Base-by-base conservation (phyloP, 371 early-diverging fungal species). In the Actinomucor elegans region DNA sequence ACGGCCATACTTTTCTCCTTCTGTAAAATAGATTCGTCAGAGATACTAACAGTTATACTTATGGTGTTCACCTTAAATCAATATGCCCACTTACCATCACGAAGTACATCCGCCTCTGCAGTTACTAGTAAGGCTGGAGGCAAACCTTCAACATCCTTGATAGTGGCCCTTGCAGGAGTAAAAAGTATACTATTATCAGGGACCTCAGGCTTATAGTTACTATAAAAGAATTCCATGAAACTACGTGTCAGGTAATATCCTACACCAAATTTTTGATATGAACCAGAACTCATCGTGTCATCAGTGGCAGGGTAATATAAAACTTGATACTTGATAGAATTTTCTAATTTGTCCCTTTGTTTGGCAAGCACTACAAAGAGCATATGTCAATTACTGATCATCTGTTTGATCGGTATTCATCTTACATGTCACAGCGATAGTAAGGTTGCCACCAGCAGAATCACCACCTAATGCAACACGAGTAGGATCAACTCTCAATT, bases 381-480 rank as follows among this genome's bases (percentile, higher is more conserved):
- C 45, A 31, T 14, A 34, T 6, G 43, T 38, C n/a, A n/a, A 28
- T 18, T 45, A 48, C 15, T 7, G 18, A 49, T n/a, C n/a, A n/a
- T n/a, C n/a, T n/a, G n/a, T n/a, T n/a, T n/a, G n/a, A n/a, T n/a
- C n/a, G n/a, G n/a, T n/a, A n/a, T n/a, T n/a, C n/a, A n/a, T 27
- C 38, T 57, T 52, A 36, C 57, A 24, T 9, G 47, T 21, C 11
- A 52, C 14, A n/a, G 32, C 50, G 6, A 46, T 47, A 11, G 60
- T 15, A 18, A 64, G 29, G 27, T 59, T 59, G 20, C 60, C 59
- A 9, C 65, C 65, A 1, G 52, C 60, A 40, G 61, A 60, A 32
- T 64, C 60, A 24, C 65, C 65, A 14, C 55, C 54, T 1, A 64
- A 17, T 7, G 42, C 55, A 2, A 64, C 31, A 7, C 38, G 34